Conservation (phyloP, 108 stramenopile species). For the Cylindrotheca fusiformis region DNA sequence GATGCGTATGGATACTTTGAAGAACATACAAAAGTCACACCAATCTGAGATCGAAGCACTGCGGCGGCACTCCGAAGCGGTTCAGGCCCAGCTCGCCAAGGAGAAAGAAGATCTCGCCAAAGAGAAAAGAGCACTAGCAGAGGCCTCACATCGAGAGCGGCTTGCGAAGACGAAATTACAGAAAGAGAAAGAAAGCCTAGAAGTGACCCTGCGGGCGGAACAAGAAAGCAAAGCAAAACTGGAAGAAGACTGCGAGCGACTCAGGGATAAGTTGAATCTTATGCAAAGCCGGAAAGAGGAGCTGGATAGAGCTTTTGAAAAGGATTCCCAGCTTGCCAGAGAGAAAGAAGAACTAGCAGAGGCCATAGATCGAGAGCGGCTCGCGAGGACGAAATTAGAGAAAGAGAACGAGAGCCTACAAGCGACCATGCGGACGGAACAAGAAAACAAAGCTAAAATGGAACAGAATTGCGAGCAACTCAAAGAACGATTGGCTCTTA, state of each 20-base stretch:
- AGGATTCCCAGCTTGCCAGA: conserved; percentile 7
- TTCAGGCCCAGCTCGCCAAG: background rate
- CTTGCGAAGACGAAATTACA: background rate
- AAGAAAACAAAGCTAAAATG: no score
- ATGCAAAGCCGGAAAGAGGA: background rate
- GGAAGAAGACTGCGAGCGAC: background rate
- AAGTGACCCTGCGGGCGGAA: background rate
- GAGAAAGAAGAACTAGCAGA: background rate
- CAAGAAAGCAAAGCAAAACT: conserved; percentile 7
- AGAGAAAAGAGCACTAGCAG: background rate
- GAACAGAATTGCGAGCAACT: no score
- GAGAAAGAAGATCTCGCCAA: background rate
- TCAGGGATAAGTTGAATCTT: conserved; percentile 1
- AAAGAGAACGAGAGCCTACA: conserved; percentile 8
- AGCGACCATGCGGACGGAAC: background rate
- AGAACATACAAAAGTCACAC: background rate
- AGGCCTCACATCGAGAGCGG: background rate
- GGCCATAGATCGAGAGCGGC: background rate
- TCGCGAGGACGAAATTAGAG: conserved; percentile 1
- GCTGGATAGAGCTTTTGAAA: background rate
- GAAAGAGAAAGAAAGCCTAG: background rate
- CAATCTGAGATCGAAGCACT: background rate
- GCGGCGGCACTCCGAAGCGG: background rate
- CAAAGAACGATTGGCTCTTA: no score
- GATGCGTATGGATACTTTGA: background rate